Base-by-base conservation (phyloP, 2,329 filamentous ascomycete species). In the Neofusicoccum parvum region DNA sequence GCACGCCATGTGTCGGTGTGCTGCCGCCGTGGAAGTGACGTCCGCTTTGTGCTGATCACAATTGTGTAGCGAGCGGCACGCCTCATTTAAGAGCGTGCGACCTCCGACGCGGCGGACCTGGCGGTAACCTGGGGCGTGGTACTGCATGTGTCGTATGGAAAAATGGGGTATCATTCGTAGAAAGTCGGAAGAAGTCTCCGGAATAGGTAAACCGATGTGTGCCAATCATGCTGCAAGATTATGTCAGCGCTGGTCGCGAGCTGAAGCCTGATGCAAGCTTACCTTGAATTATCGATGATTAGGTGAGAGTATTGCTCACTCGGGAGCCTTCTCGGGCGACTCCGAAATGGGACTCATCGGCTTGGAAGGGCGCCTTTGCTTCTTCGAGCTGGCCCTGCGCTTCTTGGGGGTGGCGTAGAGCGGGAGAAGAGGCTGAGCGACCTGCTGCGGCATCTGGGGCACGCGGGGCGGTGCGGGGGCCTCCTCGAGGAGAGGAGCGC, bases 341-440 rank as follows among this genome's bases (percentile, higher is more conserved):
- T 80, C 78, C 11, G 76, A 71, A 66, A 80, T 80, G 64, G 78
- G 77, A 64, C 74, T 75, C 78, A 80, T 79, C 12, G 78, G 77
- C 72, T 79, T 79, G 49, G 76, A 78, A 2, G 75, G 69, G 62
- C 77, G 73, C 48, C 75, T 72, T 65, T 74, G 72, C 74, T 79
- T 80, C 69, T 74, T 73, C 50, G 73, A 75, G 65, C 76, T 79
- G 71, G 76, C 75, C 70, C 76, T 74, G 50, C 75, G 74, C 65
- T 74, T 76, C 74, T 78, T 77, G 62, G 71, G 74, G 45, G 68
- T 69, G 46, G 75, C 77, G 72, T 77, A 78, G 48, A 78, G 75
- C 39, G 77, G 77, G 69, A 77, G 62, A 62, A 79, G 69, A 66
- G 76, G 77, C 65, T 76, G 71, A 10, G 76, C 74, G 66, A 75